phyloP scores from a whole-genome alignment of 345 rosid species.

The Geranium rotundifolium region DNA sequence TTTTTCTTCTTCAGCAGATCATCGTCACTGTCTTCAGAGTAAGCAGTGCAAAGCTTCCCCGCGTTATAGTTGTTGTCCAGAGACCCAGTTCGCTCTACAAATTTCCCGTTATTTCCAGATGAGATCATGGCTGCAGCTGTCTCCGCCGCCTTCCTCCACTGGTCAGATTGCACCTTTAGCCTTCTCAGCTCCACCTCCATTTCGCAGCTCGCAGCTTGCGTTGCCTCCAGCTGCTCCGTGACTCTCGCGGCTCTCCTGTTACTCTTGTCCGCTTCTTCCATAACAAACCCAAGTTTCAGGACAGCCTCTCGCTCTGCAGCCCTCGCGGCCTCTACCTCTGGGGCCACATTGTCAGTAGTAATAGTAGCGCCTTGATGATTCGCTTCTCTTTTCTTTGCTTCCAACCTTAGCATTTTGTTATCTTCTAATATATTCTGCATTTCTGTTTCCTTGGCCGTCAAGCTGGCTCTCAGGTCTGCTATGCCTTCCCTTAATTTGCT shows the following conservation, averaged over 20 bases:
- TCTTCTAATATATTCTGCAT: slow-evolving; percentile 34
- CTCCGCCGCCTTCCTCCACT: slow-evolving; percentile 99
- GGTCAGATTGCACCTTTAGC: slow-evolving; percentile 89
- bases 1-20: slow-evolving; percentile 90
- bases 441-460: slow-evolving; percentile 45
- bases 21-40: slow-evolving; percentile 68
- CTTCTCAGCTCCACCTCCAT: slow-evolving; percentile 80
- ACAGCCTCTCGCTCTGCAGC: slow-evolving; percentile 55
- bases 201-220: slow-evolving; percentile 60
- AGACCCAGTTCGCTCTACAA: slow-evolving; percentile 47
- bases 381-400: slow-evolving; percentile 35
- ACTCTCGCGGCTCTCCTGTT: slow-evolving; percentile 52
- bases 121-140: slow-evolving; percentile 85
- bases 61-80: slow-evolving; percentile 32
- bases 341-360: slow-evolving; percentile 30
- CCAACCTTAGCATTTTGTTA: slow-evolving; percentile 42
- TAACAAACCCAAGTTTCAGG: slow-evolving; percentile 40
- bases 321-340: slow-evolving; percentile 30
- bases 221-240: slow-evolving; percentile 65
- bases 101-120: slow-evolving; percentile 60
- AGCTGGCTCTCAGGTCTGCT: slow-evolving; percentile 37
- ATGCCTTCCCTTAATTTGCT: slow-evolving; percentile 44
- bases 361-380: slow-evolving; percentile 36
- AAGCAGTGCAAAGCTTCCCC: slow-evolving; percentile 44
- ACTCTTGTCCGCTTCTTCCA: slow-evolving; percentile 69